Conservation (phyloP, 202 grass and related monocot genomes). For the Musa balbisiana region DNA sequence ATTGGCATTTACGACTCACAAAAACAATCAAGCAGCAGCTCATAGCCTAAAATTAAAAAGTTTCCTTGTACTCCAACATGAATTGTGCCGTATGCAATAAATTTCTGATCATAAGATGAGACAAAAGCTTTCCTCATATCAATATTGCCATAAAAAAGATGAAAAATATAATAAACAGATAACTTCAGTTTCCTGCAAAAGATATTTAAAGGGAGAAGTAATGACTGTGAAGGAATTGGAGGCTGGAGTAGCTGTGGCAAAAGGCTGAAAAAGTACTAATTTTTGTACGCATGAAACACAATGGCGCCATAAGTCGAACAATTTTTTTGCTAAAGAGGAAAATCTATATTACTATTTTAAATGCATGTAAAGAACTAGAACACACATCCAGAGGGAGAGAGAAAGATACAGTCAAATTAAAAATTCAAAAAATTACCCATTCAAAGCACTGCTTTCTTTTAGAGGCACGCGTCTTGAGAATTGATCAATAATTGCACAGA, state of each 20-base stretch:
- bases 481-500: slow-evolving; percentile 70
- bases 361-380: neutral
- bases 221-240: too few relatives aligned
- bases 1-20: too few relatives aligned
- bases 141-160: too few relatives aligned
- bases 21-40: too few relatives aligned
- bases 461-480: slow-evolving; percentile 56
- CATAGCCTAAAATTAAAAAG: too few relatives aligned
- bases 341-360: neutral
- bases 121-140: too few relatives aligned
- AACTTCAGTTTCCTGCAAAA: too few relatives aligned
- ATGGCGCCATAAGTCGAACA: neutral
- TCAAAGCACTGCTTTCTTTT: slow-evolving; percentile 60
- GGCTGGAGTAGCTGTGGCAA: neutral
- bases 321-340: neutral
- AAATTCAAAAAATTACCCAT: slow-evolving; percentile 42
- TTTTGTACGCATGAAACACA: neutral
- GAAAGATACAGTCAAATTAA: slow-evolving; percentile 5
- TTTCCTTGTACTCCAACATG: too few relatives aligned
- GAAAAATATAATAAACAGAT: too few relatives aligned
- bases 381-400: neutral
- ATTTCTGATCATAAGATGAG: too few relatives aligned
- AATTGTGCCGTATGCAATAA: too few relatives aligned
- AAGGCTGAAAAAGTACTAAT: neutral
- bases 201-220: too few relatives aligned